phyloP scores from a whole-genome alignment of 1,139 yeast genomes.

The Lodderomyces jiufengensis region DNA sequence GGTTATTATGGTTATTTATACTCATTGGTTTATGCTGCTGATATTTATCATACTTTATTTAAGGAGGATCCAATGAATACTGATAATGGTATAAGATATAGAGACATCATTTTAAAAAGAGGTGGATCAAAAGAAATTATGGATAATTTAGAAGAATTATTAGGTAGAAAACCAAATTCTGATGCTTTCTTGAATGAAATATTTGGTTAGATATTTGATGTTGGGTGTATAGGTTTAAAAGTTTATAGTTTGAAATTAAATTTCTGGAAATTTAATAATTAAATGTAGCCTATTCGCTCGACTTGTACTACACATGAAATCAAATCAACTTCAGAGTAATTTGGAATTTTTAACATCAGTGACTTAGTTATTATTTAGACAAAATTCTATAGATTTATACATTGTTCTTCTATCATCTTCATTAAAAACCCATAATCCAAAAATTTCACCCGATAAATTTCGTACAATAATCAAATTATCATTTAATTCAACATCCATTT shows the following conservation, averaged over 20 bases:
- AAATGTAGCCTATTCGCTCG: too few species aligned
- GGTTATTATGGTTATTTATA: conserved; percentile 87
- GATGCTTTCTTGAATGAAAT: conserved; percentile 68
- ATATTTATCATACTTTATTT: conserved; percentile 74
- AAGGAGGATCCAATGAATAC: conserved; percentile 64
- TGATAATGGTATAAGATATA: conserved; percentile 57
- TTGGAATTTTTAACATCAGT: too few species aligned
- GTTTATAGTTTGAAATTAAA: neutral
- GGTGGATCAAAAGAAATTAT: conserved; percentile 74
- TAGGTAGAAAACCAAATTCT: conserved; percentile 74
- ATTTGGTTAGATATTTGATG: conserved; percentile 16
- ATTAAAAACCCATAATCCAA: conserved; percentile 86
- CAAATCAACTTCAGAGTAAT: too few species aligned
- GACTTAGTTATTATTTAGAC: too few species aligned
- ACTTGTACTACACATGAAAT: too few species aligned
- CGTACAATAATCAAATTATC: conserved; percentile 79
- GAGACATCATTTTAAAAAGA: conserved; percentile 63
- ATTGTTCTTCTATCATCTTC: conserved; percentile 68
- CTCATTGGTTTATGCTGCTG: conserved; percentile 83
- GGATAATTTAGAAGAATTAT: conserved; percentile 58
- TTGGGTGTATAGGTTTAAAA: neutral
- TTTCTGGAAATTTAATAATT: too few species aligned
- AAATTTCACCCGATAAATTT: conserved; percentile 72
- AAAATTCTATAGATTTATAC: conserved; percentile 55
- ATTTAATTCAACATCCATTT: conserved; percentile 72